Base-by-base conservation (phyloP, 2,329 filamentous ascomycete genomes). In the Fusarium sp. region DNA sequence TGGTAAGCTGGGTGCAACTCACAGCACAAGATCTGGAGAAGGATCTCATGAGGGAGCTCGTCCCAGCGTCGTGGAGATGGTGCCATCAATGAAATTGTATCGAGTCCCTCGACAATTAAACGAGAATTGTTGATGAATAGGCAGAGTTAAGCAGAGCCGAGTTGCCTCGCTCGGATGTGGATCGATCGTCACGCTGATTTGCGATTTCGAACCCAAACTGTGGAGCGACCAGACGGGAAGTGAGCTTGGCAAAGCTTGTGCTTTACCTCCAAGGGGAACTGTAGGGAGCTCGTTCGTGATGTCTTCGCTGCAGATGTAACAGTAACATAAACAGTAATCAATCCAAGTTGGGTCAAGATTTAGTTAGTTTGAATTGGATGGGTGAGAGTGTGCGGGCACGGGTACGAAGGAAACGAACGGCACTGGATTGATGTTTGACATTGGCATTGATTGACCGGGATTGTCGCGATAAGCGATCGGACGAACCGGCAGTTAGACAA, bases 21-120 rank as follows among this genome's bases (percentile, higher is more conserved):
- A 90, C 88, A 87, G 69, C 84, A 83, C 62, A 90, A 78, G 67
- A 91, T 86, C 72, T 90, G 85, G 64, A 88, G 81, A 58, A 90
- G 75, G 65, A 91, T 85, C 80, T 91, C 89, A 76, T 86, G 83
- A 37, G 89, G 89, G 66, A 91, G 84, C 71, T 81, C 81, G 68
- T 87, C 82, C 76, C 74, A 78, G 55, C 67, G 48, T 33, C 43
- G 67, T 54, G 67, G 64, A 29, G 67, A 59, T 53, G 62, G 65
- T 54, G 55, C 52, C 37, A 42, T 42, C 36, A 62, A 69, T 47
- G 70, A 66, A 77, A 79, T 79, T 69, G 66, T 70, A 40, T 50
- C 23, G 33, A 25, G 20, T 11, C 31, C n/a, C 20, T 18, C n/a
- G 36, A 49, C 18, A 58, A 45, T 21, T 23, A 6, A 33, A 18